phyloP scores from a whole-genome alignment of 495 filamentous ascomycete genomes.

The Neurospora discreta region DNA sequence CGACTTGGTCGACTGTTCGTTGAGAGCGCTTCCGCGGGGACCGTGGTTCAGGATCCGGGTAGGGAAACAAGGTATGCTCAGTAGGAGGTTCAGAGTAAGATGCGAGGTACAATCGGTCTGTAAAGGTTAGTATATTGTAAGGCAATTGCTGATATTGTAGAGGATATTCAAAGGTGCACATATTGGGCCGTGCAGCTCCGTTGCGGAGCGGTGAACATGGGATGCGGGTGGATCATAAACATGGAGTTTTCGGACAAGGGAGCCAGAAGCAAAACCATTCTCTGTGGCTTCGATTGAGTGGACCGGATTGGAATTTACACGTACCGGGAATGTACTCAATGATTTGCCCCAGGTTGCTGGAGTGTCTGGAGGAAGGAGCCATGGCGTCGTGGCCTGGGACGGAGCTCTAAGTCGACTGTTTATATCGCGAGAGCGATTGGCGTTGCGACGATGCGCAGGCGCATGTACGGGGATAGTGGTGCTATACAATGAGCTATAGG shows the following conservation, averaged over 20 bases:
- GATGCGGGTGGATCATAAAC: background rate
- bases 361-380: slow-evolving; percentile 30
- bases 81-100: slow-evolving; percentile 78
- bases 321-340: slow-evolving; percentile 50
- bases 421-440: background rate
- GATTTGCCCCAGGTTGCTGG: slow-evolving; percentile 39
- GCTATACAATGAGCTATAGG: background rate
- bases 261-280: background rate
- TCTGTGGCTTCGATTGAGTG: background rate
- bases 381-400: slow-evolving; percentile 19
- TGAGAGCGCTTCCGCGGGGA: slow-evolving; percentile 67
- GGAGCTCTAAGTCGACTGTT: background rate
- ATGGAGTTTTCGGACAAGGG: background rate
- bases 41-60: slow-evolving; percentile 42
- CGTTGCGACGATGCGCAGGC: background rate
- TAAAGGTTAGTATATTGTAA: slow-evolving; percentile 24
- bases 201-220: background rate
- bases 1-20: slow-evolving; percentile 47
- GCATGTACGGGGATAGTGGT: background rate
- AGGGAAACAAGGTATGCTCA: slow-evolving; percentile 77
- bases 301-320: slow-evolving; percentile 1
- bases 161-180: slow-evolving; percentile 1
- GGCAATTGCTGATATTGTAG: slow-evolving; percentile 7
- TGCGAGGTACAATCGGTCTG: slow-evolving; percentile 91
- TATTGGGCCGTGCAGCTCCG: background rate